phyloP scores from a whole-genome alignment of 2,329 filamentous ascomycete genomes.

The Sporothrix humicola region DNA sequence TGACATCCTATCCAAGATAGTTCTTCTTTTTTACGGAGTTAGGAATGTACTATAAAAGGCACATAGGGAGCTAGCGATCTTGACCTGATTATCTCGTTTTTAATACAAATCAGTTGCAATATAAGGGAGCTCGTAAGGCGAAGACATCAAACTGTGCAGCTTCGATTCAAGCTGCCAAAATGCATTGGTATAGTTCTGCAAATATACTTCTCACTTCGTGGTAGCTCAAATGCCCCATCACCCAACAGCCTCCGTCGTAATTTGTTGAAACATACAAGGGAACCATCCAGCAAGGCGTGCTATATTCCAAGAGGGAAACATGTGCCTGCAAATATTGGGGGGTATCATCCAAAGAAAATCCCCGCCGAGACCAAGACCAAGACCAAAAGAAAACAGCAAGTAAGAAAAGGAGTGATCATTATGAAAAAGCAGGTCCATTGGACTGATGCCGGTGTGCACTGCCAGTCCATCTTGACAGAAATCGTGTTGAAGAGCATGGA shows the following conservation, averaged over 20 bases:
- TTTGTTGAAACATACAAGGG: constrained; percentile 16
- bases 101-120: not conserved
- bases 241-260: not conserved
- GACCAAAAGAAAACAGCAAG: not conserved
- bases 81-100: not conserved
- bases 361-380: not conserved
- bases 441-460: not conserved
- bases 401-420: not conserved
- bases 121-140: not conserved
- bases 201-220: not conserved
- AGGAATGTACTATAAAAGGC: not conserved
- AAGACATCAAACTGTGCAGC: not conserved
- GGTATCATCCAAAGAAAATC: constrained; percentile 13
- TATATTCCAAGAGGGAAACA: not conserved
- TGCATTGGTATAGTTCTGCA: too few species aligned
- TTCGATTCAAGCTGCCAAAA: not conserved
- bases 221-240: not conserved
- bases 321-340: not conserved
- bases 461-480: not conserved
- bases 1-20: not conserved
- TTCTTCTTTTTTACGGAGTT: not conserved
- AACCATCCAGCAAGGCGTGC: not conserved
- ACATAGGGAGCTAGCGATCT: constrained; percentile 9
- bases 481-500: constrained; percentile 6
- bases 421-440: not conserved